phyloP scores from a whole-genome alignment of 768 basidiomycete species.

The Auricularia sp. region DNA sequence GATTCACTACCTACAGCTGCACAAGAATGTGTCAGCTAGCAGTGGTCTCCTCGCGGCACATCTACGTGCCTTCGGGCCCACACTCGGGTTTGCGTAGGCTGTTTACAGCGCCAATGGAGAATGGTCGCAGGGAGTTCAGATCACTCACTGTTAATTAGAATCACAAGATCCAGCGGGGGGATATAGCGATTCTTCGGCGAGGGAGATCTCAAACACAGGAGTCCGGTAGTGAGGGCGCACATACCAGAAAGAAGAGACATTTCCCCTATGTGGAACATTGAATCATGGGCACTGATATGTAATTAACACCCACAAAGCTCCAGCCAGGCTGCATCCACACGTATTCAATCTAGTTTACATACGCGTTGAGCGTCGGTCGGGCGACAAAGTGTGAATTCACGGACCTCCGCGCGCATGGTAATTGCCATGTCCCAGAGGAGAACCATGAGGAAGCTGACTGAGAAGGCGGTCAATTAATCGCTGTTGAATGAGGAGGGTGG shows the following conservation, averaged over 20 bases:
- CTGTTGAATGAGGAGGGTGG: background rate
- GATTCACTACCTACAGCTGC: too few relatives aligned
- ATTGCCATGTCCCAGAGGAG: background rate
- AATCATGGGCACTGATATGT: background rate
- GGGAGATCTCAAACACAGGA: background rate
- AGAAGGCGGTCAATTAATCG: too few relatives aligned
- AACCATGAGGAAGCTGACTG: background rate
- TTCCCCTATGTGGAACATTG: background rate
- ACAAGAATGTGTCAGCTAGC: too few relatives aligned
- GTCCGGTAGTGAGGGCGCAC: background rate
- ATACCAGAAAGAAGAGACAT: background rate
- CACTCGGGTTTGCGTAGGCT: too few relatives aligned
- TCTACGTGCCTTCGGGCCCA: too few relatives aligned
- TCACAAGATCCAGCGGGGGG: background rate
- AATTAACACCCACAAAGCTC: background rate
- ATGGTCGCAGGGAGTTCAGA: too few relatives aligned
- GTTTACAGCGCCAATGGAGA: too few relatives aligned
- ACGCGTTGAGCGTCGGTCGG: background rate
- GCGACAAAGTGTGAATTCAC: background rate
- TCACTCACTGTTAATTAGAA: background rate
- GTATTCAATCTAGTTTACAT: background rate
- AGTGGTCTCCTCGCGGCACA: too few relatives aligned
- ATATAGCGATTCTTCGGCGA: background rate
- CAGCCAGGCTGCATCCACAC: background rate
- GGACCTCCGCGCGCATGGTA: background rate